Conservation (phyloP, 805 yeast species). For the Cyberlindnera galapagoensis region DNA sequence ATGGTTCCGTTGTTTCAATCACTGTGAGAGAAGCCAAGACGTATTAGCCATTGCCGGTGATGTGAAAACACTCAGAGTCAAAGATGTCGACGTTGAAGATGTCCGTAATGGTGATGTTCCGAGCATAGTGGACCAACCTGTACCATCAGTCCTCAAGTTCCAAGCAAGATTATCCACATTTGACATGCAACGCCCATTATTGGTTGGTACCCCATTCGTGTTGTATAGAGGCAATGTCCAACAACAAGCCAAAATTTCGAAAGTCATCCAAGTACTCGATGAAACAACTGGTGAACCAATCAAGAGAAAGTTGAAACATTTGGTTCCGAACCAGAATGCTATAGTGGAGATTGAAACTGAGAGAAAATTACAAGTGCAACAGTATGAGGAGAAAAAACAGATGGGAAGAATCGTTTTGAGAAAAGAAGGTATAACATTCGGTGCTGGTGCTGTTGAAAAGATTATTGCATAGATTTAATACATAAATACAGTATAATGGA, state of each 20-base stretch:
- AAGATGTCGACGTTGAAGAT: slow-evolving; percentile 85
- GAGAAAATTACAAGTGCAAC: slow-evolving; percentile 87
- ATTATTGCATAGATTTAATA: too few species aligned
- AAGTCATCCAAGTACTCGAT: slow-evolving; percentile 78
- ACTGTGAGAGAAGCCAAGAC: slow-evolving; percentile 84
- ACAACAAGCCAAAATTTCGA: slow-evolving; percentile 84
- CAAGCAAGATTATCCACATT: slow-evolving; percentile 80
- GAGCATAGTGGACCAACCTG: slow-evolving; percentile 88
- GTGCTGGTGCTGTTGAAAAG: slow-evolving; percentile 95
- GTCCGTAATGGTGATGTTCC: slow-evolving; percentile 90
- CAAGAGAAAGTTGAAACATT: slow-evolving; percentile 86
- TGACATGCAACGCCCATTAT: slow-evolving; percentile 89
- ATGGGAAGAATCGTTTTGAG: slow-evolving; percentile 97
- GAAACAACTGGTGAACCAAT: slow-evolving; percentile 79
- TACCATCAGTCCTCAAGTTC: slow-evolving; percentile 72
- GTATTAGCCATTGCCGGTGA: slow-evolving; percentile 83
- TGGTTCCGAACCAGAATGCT: slow-evolving; percentile 96
- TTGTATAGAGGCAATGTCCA: slow-evolving; percentile 91
- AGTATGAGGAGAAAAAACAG: slow-evolving; percentile 93
- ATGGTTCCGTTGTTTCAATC: slow-evolving; percentile 86
- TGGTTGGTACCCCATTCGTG: slow-evolving; percentile 89
- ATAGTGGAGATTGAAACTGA: slow-evolving; percentile 83
- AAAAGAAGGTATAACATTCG: slow-evolving; percentile 99
- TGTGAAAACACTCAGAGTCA: slow-evolving; percentile 86
- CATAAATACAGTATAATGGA: too few species aligned